phyloP scores from a whole-genome alignment of 495 filamentous ascomycete species.

The Aspergillus kassunensis region DNA sequence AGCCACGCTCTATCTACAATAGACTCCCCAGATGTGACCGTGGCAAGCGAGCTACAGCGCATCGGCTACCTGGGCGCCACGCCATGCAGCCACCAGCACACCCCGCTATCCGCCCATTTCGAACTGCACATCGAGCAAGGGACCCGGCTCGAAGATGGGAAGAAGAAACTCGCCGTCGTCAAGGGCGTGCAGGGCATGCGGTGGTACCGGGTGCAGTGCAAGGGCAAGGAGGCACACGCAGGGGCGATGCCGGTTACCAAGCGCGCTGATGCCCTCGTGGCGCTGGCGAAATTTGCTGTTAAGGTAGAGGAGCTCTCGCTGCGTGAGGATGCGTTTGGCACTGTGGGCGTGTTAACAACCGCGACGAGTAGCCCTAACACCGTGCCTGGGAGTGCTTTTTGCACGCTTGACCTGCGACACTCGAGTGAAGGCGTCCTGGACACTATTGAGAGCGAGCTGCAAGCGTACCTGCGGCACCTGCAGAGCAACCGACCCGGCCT shows the following conservation, averaged over 20 bases:
- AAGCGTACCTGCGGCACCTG: neutral
- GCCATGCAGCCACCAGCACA: conserved; percentile 21
- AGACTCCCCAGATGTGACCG: too few relatives aligned
- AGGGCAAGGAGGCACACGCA: conserved; percentile 64
- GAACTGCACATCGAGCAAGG: conserved; percentile 82
- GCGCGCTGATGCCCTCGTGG: conserved; percentile 56
- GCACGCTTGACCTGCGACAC: neutral
- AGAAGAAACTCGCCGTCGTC: conserved; percentile 61
- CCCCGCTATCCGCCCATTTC: conserved; percentile 65
- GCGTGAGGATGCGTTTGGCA: conserved; percentile 49
- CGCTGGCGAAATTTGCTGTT: conserved; percentile 61
- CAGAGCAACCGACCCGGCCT: neutral
- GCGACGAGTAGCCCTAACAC: neutral
- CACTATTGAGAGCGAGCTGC: neutral
- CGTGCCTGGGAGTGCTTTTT: neutral
- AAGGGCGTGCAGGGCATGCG: conserved; percentile 58
- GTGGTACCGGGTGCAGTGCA: conserved; percentile 60
- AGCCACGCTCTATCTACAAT: too few relatives aligned
- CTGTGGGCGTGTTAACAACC: conserved; percentile 61
- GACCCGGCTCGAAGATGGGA: conserved; percentile 55
- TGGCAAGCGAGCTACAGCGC: conserved; percentile 50
- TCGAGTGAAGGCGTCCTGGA: neutral
- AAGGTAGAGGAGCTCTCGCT: conserved; percentile 59
- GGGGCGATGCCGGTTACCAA: conserved; percentile 62
- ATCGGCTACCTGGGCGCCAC: conserved; percentile 63